These are phyloP conservation scores for Golubevia pallescens DNA, from an alignment of 1,284 basidiomycete genomes.

Conservation along the genomic window DNA sequence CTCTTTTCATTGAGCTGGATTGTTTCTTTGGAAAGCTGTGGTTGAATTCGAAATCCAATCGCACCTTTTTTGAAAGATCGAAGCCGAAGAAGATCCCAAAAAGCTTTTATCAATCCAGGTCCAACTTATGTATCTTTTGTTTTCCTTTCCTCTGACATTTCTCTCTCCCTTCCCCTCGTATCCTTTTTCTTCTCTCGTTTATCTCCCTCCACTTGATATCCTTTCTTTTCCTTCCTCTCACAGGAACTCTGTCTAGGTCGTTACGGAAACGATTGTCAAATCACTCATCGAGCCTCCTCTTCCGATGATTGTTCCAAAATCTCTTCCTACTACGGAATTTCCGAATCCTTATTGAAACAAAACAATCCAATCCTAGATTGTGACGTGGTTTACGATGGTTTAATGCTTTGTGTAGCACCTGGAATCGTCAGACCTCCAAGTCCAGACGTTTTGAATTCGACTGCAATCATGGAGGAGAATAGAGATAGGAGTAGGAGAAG, in stretches of 20 bases:
- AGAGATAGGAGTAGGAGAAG: not conserved
- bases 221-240: not conserved
- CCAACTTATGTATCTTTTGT: no score
- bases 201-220: no score
- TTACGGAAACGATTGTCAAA: conserved; percentile 51
- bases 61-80: no score
- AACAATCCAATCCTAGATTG: conserved; percentile 51
- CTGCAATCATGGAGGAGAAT: conserved; percentile 8
- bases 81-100: no score
- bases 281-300: conserved; percentile 32
- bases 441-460: conserved; percentile 24
- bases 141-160: no score
- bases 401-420: conserved; percentile 41
- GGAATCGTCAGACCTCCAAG: conserved; percentile 40
- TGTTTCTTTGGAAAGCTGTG: no score
- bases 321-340: conserved; percentile 34
- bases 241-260: conserved; percentile 41
- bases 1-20: no score
- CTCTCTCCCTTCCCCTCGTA: no score
- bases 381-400: conserved; percentile 36
- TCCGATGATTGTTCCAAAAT: conserved; percentile 40
- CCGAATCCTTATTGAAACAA: conserved; percentile 20
- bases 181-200: no score
- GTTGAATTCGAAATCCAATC: no score
- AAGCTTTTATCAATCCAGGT: no score